A percentile compares a stretch with the other conserved stretches of the same genome.
phyloP scores from a whole-genome alignment of 2,329 filamentous ascomycete species.

The Parasarocladium wereldwijsianum region DNA sequence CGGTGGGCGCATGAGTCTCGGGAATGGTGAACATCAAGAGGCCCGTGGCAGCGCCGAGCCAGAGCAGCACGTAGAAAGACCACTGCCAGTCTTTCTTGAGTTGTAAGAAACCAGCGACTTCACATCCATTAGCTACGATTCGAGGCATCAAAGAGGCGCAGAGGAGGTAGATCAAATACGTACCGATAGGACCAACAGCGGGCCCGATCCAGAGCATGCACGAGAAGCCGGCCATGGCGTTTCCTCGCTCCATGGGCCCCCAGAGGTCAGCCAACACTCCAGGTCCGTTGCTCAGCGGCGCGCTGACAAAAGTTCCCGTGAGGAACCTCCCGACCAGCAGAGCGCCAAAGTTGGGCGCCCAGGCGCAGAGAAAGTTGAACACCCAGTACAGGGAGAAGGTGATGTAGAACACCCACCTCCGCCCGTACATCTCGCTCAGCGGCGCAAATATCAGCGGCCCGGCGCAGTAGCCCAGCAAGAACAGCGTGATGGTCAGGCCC shows the following conservation, averaged over 20 bases:
- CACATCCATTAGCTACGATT: not conserved
- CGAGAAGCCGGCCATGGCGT: slow-evolving; percentile 37
- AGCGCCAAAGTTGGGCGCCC: slow-evolving; percentile 35
- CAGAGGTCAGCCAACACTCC: slow-evolving; percentile 40
- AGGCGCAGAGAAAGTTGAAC: slow-evolving; percentile 39
- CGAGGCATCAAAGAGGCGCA: slow-evolving; percentile 7
- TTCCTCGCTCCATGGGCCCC: slow-evolving; percentile 34
- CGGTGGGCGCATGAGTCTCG: slow-evolving; percentile 35
- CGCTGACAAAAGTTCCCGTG: slow-evolving; percentile 38
- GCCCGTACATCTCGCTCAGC: slow-evolving; percentile 40
- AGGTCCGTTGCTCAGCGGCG: slow-evolving; percentile 30
- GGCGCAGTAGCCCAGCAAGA: slow-evolving; percentile 40
- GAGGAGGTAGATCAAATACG: too few species aligned
- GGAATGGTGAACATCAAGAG: slow-evolving; percentile 41
- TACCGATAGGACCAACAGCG: slow-evolving; percentile 31
- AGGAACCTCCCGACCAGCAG: slow-evolving; percentile 40
- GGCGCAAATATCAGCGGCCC: slow-evolving; percentile 45
- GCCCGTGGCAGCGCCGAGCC: slow-evolving; percentile 22
- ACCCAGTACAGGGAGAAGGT: slow-evolving; percentile 31
- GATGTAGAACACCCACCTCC: slow-evolving; percentile 36
- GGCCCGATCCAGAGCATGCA: slow-evolving; percentile 39
- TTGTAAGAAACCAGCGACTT: slow-evolving; percentile 38
- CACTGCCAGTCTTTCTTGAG: slow-evolving; percentile 39
- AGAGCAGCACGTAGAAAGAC: slow-evolving; percentile 33
- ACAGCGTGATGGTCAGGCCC: slow-evolving; percentile 36